Percentiles rank a stretch among this genome's conserved stretches.
Evolutionary conservation across 345 rosid species (phyloP).

Genomic region (Cardamine chenopodiifolia): DNA sequence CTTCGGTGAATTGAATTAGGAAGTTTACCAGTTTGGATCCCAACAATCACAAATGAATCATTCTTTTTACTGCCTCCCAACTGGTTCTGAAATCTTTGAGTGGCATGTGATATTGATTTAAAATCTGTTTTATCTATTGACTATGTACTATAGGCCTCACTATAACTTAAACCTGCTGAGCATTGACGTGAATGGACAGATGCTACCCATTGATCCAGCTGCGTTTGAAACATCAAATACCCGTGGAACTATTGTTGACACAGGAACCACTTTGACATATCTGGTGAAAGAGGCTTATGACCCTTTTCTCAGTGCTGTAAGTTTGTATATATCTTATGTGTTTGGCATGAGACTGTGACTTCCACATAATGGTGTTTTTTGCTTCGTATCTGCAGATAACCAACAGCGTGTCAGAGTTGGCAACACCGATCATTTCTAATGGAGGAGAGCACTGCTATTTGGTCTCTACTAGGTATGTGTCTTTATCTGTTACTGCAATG

Average conservation of each 20-base stretch:
- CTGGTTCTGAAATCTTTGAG: neutral
- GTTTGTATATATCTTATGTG: slow-evolving; percentile 41
- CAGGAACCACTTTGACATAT: slow-evolving; percentile 98
- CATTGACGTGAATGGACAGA: slow-evolving; percentile 73
- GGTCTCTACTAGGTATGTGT: slow-evolving; percentile 67
- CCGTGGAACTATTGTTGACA: slow-evolving; percentile 90
- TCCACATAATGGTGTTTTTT: slow-evolving; percentile 11
- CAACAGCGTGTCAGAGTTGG: slow-evolving; percentile 61
- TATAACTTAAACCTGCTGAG: slow-evolving; percentile 86
- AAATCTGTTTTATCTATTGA: slow-evolving; percentile 15
- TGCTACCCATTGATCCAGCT: slow-evolving; percentile 63
- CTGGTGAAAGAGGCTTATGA: slow-evolving; percentile 82
- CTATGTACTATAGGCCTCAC: slow-evolving; percentile 76
- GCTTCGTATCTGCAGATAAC: slow-evolving; percentile 55
- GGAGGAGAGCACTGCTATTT: slow-evolving; percentile 86
- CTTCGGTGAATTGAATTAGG: neutral
- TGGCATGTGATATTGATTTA: slow-evolving; percentile 11
- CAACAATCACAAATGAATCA: neutral
- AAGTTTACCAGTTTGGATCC: neutral
- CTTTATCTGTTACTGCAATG: neutral
- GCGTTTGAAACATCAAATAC: slow-evolving; percentile 68
- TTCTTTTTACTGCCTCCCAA: slow-evolving; percentile 2
- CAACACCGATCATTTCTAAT: slow-evolving; percentile 59
- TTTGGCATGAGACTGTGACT: neutral
- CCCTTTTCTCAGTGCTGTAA: slow-evolving; percentile 83